Evolutionary conservation across 345 rosid genomes (phyloP).

Genomic region (Acer yangbiense): DNA sequence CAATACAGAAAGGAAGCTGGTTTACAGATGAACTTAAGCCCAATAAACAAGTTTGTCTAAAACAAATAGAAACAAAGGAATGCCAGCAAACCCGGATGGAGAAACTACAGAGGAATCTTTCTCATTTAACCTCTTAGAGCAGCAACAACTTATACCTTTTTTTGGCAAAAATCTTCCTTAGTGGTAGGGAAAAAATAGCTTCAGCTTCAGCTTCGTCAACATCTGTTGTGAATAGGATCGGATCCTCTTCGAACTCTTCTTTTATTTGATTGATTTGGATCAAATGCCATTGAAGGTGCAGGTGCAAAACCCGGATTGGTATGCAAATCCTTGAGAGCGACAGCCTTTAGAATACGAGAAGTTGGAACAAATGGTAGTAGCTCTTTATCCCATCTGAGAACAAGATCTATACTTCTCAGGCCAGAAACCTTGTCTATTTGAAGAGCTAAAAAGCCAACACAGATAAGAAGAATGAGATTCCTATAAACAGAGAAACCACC

Average conservation of each 20-base stretch:
- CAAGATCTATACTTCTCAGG: constrained; percentile 40
- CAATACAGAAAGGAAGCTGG: constrained; percentile 29
- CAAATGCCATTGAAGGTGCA: constrained; percentile 53
- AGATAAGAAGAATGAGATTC: constrained; percentile 42
- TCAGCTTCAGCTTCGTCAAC: constrained; percentile 35
- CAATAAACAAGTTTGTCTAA: constrained; percentile 18
- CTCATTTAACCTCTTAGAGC: constrained; percentile 27
- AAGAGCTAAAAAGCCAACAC: constrained; percentile 36
- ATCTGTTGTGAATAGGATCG: constrained; percentile 86
- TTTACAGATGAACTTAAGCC: constrained; percentile 21
- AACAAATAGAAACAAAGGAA: constrained; percentile 31
- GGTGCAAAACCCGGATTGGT: constrained; percentile 42
- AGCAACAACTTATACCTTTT: constrained; percentile 25
- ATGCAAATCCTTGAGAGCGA: constrained; percentile 34
- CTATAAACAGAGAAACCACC: constrained; percentile 28
- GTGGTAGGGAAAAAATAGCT: not conserved
- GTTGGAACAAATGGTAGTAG: constrained; percentile 28
- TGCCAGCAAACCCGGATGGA: constrained; percentile 27
- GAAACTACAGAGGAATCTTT: constrained; percentile 20
- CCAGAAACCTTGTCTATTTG: constrained; percentile 42
- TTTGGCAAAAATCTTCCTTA: constrained; percentile 19
- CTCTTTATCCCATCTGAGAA: constrained; percentile 42
- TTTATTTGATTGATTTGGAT: constrained; percentile 64
- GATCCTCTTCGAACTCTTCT: constrained; percentile 74
- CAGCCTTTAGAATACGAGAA: constrained; percentile 44